These are phyloP conservation scores for Lactarius tabidus DNA, from an alignment of 768 basidiomycete species.

Conservation along the genomic window DNA sequence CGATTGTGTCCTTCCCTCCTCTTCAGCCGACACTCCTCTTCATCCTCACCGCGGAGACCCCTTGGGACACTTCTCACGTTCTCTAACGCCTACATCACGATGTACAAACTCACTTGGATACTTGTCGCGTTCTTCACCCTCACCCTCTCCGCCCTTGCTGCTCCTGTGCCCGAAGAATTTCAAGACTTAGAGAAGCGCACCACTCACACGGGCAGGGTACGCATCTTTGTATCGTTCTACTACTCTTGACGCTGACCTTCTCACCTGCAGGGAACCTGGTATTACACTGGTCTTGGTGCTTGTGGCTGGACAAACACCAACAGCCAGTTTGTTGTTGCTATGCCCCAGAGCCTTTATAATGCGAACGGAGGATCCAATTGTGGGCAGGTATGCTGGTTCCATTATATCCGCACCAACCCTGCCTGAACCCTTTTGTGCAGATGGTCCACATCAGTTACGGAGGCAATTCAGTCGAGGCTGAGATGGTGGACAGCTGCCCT, in stretches of 20 bases:
- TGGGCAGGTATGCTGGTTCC: slow-evolving; percentile 12
- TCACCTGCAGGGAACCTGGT: slow-evolving; percentile 22
- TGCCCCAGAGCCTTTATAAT: slow-evolving; percentile 17
- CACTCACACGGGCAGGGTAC: slow-evolving; percentile 54
- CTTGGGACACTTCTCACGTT: not conserved
- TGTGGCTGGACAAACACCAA: slow-evolving; percentile 16
- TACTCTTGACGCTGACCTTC: slow-evolving; percentile 8
- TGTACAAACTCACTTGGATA: slow-evolving; percentile 35
- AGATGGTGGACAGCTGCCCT: slow-evolving; percentile 21
- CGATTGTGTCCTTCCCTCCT: slow-evolving; percentile 28
- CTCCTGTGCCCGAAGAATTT: slow-evolving; percentile 40
- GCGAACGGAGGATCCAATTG: slow-evolving; percentile 13
- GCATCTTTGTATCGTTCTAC: slow-evolving; percentile 27
- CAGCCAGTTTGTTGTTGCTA: slow-evolving; percentile 13
- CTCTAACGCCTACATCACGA: slow-evolving; percentile 32
- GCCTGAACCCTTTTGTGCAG: slow-evolving; percentile 9
- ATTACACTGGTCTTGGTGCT: slow-evolving; percentile 16
- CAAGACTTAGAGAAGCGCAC: slow-evolving; percentile 46
- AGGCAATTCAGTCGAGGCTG: slow-evolving; percentile 16
- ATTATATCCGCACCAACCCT: not conserved
- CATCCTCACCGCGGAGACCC: slow-evolving; percentile 6
- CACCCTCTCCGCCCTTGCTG: slow-evolving; percentile 41
- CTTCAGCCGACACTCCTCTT: slow-evolving; percentile 23
- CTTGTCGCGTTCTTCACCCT: slow-evolving; percentile 41
- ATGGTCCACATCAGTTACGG: not conserved